Evolutionary conservation across 2,329 filamentous ascomycete species (phyloP).

Genomic region (Aspergillus cejpii): DNA sequence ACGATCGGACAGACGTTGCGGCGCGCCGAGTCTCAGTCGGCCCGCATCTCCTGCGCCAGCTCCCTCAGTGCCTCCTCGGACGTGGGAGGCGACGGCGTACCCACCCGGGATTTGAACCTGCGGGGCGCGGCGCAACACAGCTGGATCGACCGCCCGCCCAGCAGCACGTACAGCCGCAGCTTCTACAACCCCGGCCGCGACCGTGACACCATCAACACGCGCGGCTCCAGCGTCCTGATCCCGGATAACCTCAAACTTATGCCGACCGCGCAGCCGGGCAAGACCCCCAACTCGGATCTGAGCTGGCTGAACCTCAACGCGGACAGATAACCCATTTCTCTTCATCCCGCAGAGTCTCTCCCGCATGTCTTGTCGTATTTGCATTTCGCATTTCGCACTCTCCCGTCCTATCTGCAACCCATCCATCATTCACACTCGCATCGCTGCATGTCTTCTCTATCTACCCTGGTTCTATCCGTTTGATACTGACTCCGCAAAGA

Average conservation of each 20-base stretch:
- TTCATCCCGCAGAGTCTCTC: background rate
- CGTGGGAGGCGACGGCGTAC: background rate
- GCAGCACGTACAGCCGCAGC: conserved; percentile 40
- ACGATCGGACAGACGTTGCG: conserved; percentile 24
- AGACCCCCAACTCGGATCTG: conserved; percentile 37
- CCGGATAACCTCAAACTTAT: conserved; percentile 25
- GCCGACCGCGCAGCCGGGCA: conserved; percentile 12
- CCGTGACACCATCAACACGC: conserved; percentile 18
- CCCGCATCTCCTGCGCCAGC: conserved; percentile 40
- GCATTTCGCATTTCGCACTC: background rate
- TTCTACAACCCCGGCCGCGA: conserved; percentile 27
- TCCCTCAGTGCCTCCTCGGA: conserved; percentile 36
- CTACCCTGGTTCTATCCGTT: too few relatives aligned
- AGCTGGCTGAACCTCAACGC: conserved; percentile 40
- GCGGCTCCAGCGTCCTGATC: conserved; percentile 31
- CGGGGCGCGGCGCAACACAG: conserved; percentile 19
- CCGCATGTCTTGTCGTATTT: conserved; percentile 4
- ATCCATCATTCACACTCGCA: background rate
- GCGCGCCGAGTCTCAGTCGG: conserved; percentile 37
- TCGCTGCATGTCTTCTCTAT: too few relatives aligned
- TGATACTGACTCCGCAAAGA: too few relatives aligned
- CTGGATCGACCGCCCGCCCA: conserved; percentile 34
- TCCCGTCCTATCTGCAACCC: background rate
- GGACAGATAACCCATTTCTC: conserved; percentile 18
- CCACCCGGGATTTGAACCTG: conserved; percentile 24